Percentiles rank a stretch among this genome's conserved stretches.
phyloP scores from a whole-genome alignment of 805 yeast species.

The Starmerella bombicola region DNA sequence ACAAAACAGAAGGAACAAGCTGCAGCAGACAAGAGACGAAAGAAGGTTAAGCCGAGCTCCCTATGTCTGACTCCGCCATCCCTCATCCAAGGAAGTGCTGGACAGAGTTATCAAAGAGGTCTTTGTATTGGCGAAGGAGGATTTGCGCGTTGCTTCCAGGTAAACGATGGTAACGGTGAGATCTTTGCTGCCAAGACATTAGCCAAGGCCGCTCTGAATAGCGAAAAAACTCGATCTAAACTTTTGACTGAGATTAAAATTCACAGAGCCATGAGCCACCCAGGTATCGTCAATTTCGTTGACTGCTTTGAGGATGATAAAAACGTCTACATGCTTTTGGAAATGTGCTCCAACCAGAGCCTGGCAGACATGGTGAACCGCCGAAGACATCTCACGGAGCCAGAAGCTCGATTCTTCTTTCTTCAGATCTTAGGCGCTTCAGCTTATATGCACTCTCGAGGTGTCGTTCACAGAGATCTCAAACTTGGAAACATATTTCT shows the following conservation, averaged over 20 bases:
- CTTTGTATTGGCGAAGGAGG: conserved; percentile 94
- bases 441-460: conserved; percentile 77
- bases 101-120: conserved; percentile 84
- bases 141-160: conserved; percentile 95
- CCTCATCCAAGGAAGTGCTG: conserved; percentile 71
- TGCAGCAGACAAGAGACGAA: conserved; percentile 11
- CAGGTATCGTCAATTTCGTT: conserved; percentile 80
- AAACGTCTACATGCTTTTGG: conserved; percentile 85
- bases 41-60: conserved; percentile 75
- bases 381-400: conserved; percentile 75
- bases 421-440: conserved; percentile 92
- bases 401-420: conserved; percentile 81
- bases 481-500: conserved; percentile 92
- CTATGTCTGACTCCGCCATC: conserved; percentile 96
- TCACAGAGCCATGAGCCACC: conserved; percentile 78
- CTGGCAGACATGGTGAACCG: conserved; percentile 81
- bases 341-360: conserved; percentile 89
- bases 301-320: conserved; percentile 96
- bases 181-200: conserved; percentile 94
- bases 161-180: conserved; percentile 73
- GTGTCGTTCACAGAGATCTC: conserved; percentile 91
- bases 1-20: neutral
- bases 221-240: conserved; percentile 68
- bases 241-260: conserved; percentile 88
- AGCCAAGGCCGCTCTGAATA: conserved; percentile 85